Evolutionary conservation across 2,329 filamentous ascomycete species (phyloP).

Genomic region (Polytolypa hystricis): DNA sequence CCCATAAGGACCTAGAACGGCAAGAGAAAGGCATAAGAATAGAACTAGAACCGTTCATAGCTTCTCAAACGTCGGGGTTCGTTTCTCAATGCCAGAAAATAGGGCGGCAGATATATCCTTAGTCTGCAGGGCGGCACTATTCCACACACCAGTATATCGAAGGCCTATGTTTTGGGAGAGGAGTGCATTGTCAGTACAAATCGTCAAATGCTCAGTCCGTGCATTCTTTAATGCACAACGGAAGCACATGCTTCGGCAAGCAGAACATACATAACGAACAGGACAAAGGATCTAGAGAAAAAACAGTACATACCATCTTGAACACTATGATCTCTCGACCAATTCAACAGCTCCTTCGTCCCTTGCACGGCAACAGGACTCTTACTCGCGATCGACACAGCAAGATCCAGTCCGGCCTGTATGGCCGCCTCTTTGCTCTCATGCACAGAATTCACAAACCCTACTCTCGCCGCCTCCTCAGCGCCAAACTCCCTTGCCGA

Average conservation of each 20-base stretch:
- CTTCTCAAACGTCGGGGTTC: constrained; percentile 74
- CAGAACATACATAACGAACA: no score
- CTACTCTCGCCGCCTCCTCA: constrained; percentile 33
- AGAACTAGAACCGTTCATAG: constrained; percentile 48
- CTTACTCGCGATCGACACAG: constrained; percentile 59
- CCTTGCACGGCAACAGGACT: constrained; percentile 79
- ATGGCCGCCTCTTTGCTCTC: constrained; percentile 51
- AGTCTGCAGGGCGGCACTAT: constrained; percentile 70
- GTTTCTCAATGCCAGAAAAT: constrained; percentile 65
- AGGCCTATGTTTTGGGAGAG: no score
- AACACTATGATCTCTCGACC: constrained; percentile 65
- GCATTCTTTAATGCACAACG: no score
- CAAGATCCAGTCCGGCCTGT: constrained; percentile 51
- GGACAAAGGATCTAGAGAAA: constrained; percentile 1
- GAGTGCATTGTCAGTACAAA: no score
- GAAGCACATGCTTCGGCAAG: constrained; percentile 1
- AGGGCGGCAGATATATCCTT: constrained; percentile 65
- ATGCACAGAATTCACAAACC: constrained; percentile 33
- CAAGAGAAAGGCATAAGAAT: no score
- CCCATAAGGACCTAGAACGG: no score
- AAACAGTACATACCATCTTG: constrained; percentile 52
- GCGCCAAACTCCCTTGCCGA: constrained; percentile 33
- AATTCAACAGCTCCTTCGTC: constrained; percentile 79
- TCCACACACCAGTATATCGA: constrained; percentile 80
- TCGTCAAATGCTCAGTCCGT: no score